Evolutionary conservation across 139 green algal species (phyloP).

Genomic region (Picocystis salinarum): DNA sequence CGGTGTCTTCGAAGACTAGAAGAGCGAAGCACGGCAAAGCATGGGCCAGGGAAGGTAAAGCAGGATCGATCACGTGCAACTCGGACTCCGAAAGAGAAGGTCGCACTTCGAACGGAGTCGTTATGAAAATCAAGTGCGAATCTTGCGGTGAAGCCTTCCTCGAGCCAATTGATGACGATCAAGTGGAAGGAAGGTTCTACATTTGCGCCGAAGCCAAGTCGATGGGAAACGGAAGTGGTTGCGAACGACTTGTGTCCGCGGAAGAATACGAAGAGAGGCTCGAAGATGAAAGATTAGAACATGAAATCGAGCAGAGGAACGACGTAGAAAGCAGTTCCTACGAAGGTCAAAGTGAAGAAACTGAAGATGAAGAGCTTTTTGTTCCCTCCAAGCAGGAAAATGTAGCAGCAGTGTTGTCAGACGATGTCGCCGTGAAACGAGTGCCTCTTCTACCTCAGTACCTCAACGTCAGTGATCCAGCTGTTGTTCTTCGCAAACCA

Average conservation of each 20-base stretch:
- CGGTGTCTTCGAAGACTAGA: too few relatives aligned
- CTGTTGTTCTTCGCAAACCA: constrained; percentile 24
- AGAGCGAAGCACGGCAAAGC: too few relatives aligned
- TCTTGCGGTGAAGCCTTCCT: not conserved
- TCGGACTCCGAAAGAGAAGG: too few relatives aligned
- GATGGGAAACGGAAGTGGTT: not conserved
- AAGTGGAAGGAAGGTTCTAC: not conserved
- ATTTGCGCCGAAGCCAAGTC: not conserved
- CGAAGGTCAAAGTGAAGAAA: not conserved
- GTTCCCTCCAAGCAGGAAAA: not conserved
- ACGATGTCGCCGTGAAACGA: constrained; percentile 10
- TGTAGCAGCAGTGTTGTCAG: constrained; percentile 3
- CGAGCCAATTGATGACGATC: not conserved
- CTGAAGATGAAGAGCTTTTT: not conserved
- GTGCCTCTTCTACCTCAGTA: constrained; percentile 38
- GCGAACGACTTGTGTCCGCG: not conserved
- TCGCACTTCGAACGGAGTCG: too few relatives aligned
- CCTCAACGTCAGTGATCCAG: constrained; percentile 28
- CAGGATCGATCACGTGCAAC: too few relatives aligned
- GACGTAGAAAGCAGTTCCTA: not conserved
- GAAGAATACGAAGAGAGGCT: not conserved
- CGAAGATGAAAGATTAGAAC: not conserved
- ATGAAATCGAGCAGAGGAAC: not conserved
- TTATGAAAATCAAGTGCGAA: not conserved
- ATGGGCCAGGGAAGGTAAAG: too few relatives aligned